phyloP scores from a whole-genome alignment of 805 yeast species.

The Isabelozyma pseudorhagii region DNA sequence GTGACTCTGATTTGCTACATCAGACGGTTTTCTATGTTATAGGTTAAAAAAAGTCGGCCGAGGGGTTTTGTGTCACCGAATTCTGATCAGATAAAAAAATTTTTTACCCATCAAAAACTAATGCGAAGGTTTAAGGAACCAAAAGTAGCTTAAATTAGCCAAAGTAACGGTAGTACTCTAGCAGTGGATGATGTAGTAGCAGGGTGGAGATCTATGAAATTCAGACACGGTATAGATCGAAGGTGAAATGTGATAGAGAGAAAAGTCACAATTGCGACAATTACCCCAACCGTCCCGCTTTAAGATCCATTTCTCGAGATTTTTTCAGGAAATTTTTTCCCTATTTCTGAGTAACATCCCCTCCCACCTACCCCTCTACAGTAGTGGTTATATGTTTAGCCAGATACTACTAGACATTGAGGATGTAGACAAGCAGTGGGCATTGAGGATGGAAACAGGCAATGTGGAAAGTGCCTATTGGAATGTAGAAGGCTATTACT shows the following conservation, averaged over 20 bases:
- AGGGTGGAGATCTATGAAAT: too few species aligned
- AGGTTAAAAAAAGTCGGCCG: not conserved
- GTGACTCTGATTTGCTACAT: not conserved
- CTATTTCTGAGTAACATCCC: too few species aligned
- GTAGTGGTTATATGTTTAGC: not conserved
- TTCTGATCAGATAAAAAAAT: not conserved
- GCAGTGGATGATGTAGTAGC: too few species aligned
- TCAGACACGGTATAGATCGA: too few species aligned
- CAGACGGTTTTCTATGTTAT: not conserved
- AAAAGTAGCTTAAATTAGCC: not conserved
- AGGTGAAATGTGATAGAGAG: not conserved
- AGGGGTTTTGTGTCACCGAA: not conserved
- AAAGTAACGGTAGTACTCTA: too few species aligned
- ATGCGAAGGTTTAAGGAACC: not conserved
- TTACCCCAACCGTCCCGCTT: not conserved
- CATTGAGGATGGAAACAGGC: too few species aligned
- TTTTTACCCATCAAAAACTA: not conserved
- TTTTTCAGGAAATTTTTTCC: not conserved
- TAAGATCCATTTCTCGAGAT: not conserved
- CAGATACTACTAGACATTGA: too few species aligned
- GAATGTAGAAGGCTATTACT: too few species aligned
- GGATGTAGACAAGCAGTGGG: too few species aligned
- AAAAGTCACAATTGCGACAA: not conserved
- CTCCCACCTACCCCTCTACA: not conserved
- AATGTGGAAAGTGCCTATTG: too few species aligned